Base-by-base conservation (phyloP, 1,139 yeast species). In the Zygotorulaspora mrakii region DNA sequence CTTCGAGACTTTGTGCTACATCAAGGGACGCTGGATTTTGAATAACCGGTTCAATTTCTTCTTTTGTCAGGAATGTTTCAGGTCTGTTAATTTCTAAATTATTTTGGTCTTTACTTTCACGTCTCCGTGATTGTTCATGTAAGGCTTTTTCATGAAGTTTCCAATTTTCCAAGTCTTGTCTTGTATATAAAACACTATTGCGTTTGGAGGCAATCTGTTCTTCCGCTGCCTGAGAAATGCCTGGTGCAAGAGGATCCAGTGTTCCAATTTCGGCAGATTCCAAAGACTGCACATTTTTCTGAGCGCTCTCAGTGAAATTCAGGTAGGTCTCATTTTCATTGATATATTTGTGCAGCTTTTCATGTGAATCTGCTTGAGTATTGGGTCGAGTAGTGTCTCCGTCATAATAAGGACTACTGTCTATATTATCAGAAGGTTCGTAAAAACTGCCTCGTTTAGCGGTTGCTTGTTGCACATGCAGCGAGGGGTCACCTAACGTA, bases 271-370 rank as follows among this genome's bases (percentile, higher is more conserved):
- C 31, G 8, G 33, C 21, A n/a, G 32, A 37, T 2, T 32, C 26
- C 8, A 31, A 17, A n/a, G 32, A 37, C 2, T 32, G 24, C 8
- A 31, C 42, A 1, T 17, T 27, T 33, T 35, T 31, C 33, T 36
- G 37, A 2, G 53, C 59, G 20, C 40, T 45, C 21, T 42, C 46
- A 4, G 64, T 55, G 34, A 58, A 59, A 20, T 51, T 50, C 22
- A 50, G 36, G 39, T 59, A 59, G 3, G 48, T 48, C 17, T 55
- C 56, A 39, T 57, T 55, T 14, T 51, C 45, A 4, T 53, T 52
- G 10, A 55, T 50, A 31, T 45, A 56, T 11, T 50, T 39, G 23
- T 53, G 51, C 21, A 54, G 42, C 33, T 47, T 53, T 13, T 55
- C 50, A 13, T 35, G 37, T 14, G 39, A 28, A n/a, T 39, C 40